Base-by-base conservation (phyloP, 768 basidiomycete species). In the Lactarius psammicola region DNA sequence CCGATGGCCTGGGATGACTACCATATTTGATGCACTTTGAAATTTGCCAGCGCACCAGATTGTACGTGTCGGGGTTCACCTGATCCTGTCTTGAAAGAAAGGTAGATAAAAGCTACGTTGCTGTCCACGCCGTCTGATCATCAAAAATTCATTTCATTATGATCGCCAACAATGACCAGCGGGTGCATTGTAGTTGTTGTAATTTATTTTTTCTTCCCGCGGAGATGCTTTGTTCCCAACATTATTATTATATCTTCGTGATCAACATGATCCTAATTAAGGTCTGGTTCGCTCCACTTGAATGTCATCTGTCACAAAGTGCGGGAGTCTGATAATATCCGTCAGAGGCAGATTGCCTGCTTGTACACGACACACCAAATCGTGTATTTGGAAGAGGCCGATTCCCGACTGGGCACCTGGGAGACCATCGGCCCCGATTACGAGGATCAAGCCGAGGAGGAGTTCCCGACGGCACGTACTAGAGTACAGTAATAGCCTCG, bases 21-120 rank as follows among this genome's bases (percentile, higher is more conserved):
- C 62, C 62, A 46, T 59, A 55, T 67, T 46, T 51, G 53, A 67
- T 20, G 8, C 44, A 30, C 23, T 63, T 67, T 63, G 66, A 67
- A 67, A 63, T 67, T 63, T 63, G 66, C 62, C 61, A 63, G 66
- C 61, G 31, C 65, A 62, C 11, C 49, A 38, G 61, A 38, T 56
- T 33, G 20, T n/a, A 34, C 46, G n/a, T 38, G 40, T 65, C 40
- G 57, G 40, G 57, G 66, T 62, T 53, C 56, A 58, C 66, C 33
- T 61, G 66, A 57, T 67, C 66, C 61, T 31, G 5, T 8, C 57
- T 26, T 15, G 51, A 40, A 53, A 8, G 44, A 62, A 34, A 15
- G 28, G 46, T 20, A 49, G 23, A 28, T 40, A 30, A 31, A 53
- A 18, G 42, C 31, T 33, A 26, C 8, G 15, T 36, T 51, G n/a